A percentile compares a stretch with the other conserved stretches of the same genome.
phyloP scores from a whole-genome alignment of 306 rosid genomes.

The Quercus aquifolioides region DNA sequence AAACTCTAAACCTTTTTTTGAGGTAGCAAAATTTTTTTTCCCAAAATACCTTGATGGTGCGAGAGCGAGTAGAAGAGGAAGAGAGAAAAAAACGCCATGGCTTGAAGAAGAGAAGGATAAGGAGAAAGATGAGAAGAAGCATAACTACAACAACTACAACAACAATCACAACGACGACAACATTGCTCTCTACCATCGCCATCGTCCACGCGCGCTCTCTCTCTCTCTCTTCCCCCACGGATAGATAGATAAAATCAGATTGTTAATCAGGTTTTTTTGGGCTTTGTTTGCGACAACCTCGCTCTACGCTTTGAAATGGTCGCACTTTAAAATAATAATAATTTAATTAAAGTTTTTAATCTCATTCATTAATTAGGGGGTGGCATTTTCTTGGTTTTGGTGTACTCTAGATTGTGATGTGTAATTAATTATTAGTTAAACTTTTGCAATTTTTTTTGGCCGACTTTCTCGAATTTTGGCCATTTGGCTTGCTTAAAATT shows the following conservation, averaged over 20 bases:
- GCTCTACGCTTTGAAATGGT: slow-evolving; percentile 69
- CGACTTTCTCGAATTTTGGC: no score
- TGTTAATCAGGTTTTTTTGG: slow-evolving; percentile 26
- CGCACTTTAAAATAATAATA: slow-evolving; percentile 20
- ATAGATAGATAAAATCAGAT: slow-evolving; percentile 21
- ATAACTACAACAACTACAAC: slow-evolving; percentile 66
- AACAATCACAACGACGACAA: slow-evolving; percentile 46
- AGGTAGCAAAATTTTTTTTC: neutral
- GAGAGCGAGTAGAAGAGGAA: slow-evolving; percentile 46
- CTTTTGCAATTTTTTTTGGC: no score
- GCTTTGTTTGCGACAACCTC: slow-evolving; percentile 72
- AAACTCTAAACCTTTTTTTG: neutral
- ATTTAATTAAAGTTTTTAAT: neutral
- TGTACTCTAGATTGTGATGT: no score
- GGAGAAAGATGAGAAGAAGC: slow-evolving; percentile 74
- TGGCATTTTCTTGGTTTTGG: no score
- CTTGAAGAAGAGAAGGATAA: slow-evolving; percentile 71
- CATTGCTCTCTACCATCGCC: slow-evolving; percentile 66
- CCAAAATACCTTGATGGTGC: slow-evolving; percentile 48
- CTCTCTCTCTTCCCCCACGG: slow-evolving; percentile 32
- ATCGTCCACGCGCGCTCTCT: slow-evolving; percentile 45
- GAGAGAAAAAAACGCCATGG: slow-evolving; percentile 91
- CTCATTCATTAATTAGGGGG: no score
- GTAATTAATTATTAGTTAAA: no score
- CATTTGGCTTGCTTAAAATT: no score